Evolutionary conservation across 2,329 filamentous ascomycete species (phyloP), one percentile per base, ranked within the genome.

Genomic region (Gremmenia infestans): DNA sequence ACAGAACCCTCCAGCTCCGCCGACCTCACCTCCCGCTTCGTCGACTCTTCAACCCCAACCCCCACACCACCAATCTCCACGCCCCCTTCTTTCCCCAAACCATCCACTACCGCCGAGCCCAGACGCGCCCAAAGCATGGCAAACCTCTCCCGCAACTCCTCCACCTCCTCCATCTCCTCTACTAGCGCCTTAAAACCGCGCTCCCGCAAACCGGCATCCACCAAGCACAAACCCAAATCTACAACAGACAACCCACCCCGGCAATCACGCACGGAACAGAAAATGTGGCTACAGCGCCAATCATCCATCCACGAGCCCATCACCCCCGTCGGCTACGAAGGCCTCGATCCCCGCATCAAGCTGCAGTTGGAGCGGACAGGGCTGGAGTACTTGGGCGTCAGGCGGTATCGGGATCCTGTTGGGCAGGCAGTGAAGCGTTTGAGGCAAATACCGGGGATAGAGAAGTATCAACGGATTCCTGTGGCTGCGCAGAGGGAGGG

Each of bases 371-470:
- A 89, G 68, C 79, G 84, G 48, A 87, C 86, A 1, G 84, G 83
- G 15, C 81, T 87, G 71, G 87, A 90, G 67, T 90, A 89, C 68
- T 77, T 85, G n/a, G 86, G 89, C 8, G 85, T 91, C 36, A 80
- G 86, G 53, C 78, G 87, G 46, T 87, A 87, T 67, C 85, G 88
- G 65, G 88, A 89, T 63, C 86, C 87, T 0, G 77, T 90, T 17
- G 82, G 80, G 4, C 79, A 86, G 47, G 86, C 85, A 0, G 72
- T 90, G 17, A 70, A 71, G 25, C 76, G 83, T 25, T 68, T 86
- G 11, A 70, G 77, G 32, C 75, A 78, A 50, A 72, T 83, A 1
- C 78, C 81, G 0, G 79, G 78, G 7, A 69, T 74, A 32, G 75
- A 82, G 52, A 80, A 76, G 66, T 75, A 72, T 35, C 73, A 74